Evolutionary conservation across 2,329 filamentous ascomycete genomes (phyloP).

Genomic region (Metarhizium brunneum): DNA sequence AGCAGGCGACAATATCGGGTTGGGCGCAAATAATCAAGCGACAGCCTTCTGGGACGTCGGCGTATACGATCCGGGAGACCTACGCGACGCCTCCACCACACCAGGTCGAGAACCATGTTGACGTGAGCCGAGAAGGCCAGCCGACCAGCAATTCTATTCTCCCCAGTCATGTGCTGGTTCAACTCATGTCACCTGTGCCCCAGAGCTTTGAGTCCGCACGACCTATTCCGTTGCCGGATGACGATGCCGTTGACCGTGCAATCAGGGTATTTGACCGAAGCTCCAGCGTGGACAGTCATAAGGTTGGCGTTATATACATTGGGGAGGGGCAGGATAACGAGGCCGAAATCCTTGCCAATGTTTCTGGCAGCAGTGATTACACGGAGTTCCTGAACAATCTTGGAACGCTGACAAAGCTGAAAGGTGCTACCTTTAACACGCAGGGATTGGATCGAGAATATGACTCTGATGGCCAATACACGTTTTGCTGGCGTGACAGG

Average conservation of each 20-base stretch:
- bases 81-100: slow-evolving; percentile 49
- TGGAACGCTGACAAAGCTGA: slow-evolving; percentile 71
- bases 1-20: slow-evolving; percentile 57
- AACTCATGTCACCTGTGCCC: slow-evolving; percentile 55
- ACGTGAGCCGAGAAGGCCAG: slow-evolving; percentile 40
- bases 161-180: slow-evolving; percentile 66
- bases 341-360: slow-evolving; percentile 76
- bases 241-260: slow-evolving; percentile 62
- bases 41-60: slow-evolving; percentile 59
- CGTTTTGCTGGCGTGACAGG: slow-evolving; percentile 89
- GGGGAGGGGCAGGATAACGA: slow-evolving; percentile 79
- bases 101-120: slow-evolving; percentile 38
- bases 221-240: slow-evolving; percentile 64
- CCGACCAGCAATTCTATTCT: slow-evolving; percentile 51
- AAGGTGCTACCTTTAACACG: slow-evolving; percentile 81
- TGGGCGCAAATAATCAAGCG: slow-evolving; percentile 64
- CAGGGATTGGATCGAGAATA: slow-evolving; percentile 76
- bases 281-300: slow-evolving; percentile 88
- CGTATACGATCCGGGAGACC: slow-evolving; percentile 50
- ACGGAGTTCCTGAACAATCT: slow-evolving; percentile 74
- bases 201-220: slow-evolving; percentile 50
- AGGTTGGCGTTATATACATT: slow-evolving; percentile 90
- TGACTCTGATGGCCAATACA: slow-evolving; percentile 75
- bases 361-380: slow-evolving; percentile 79
- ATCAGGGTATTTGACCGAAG: slow-evolving; percentile 78